Evolutionary conservation across 225 moss, liverwort and hornwort genomes (phyloP).

Genomic region (Polytrichum commune): DNA sequence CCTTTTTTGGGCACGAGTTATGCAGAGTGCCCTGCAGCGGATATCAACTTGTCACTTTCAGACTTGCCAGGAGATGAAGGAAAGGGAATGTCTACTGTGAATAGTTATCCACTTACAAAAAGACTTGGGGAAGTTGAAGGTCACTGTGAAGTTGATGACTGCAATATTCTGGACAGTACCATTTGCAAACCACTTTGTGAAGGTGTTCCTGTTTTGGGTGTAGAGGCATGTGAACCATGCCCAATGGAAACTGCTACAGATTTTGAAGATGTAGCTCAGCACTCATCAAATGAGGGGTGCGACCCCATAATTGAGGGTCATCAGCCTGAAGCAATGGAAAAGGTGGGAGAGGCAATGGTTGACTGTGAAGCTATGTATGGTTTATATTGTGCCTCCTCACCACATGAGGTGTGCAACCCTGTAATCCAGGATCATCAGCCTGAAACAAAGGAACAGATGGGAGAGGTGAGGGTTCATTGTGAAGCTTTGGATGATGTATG

Average conservation of each 20-base stretch:
- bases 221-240: conserved; percentile 10
- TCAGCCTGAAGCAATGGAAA: neutral
- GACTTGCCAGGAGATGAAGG: too few species aligned
- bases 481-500: neutral
- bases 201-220: conserved; percentile 14
- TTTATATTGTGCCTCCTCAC: too few species aligned
- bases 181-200: conserved; percentile 13
- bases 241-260: too few species aligned
- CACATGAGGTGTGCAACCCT: neutral
- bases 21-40: neutral
- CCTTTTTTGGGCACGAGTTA: conserved; percentile 4
- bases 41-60: too few species aligned
- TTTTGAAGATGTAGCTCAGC: too few species aligned
- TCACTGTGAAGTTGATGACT: conserved; percentile 33
- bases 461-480: conserved; percentile 7
- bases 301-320: too few species aligned
- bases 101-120: too few species aligned
- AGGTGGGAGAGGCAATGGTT: conserved; percentile 13
- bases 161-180: conserved; percentile 26
- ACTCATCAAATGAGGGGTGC: too few species aligned
- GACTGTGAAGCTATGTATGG: conserved; percentile 13
- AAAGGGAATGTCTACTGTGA: too few species aligned
- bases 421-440: conserved; percentile 10
- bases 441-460: conserved; percentile 16
- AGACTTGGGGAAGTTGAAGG: too few species aligned